Conservation (phyloP, 1,284 basidiomycete species). For the Sparassis latifolia region DNA sequence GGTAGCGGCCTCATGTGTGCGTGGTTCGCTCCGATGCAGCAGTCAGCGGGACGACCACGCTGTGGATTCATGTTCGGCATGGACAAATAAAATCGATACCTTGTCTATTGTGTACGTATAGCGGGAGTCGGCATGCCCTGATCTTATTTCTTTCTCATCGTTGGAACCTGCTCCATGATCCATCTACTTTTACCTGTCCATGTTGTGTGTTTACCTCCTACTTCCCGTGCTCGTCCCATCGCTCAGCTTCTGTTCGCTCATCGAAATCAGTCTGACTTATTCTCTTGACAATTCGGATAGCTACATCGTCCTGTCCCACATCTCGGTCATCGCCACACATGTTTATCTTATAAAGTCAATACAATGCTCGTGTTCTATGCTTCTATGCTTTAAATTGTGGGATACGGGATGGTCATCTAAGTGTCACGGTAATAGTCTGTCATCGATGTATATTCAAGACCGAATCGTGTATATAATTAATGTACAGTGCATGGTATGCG, state of each 20-base stretch:
- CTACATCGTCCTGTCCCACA: conserved; percentile 15
- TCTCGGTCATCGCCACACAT: conserved; percentile 22
- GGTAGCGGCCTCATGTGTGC: neutral
- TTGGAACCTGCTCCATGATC: conserved; percentile 3
- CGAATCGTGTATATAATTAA: too few species aligned
- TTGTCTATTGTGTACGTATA: neutral
- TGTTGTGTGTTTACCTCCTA: conserved; percentile 21
- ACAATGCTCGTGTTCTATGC: conserved; percentile 14
- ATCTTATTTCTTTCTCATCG: neutral
- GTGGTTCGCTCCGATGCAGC: neutral
- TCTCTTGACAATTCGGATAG: conserved; percentile 33
- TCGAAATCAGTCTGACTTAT: conserved; percentile 30
- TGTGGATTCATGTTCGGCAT: conserved; percentile 8
- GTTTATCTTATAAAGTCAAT: conserved; percentile 31
- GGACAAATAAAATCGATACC: conserved; percentile 5
- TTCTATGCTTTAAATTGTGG: neutral
- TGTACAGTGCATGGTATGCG: too few species aligned
- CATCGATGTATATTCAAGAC: too few species aligned
- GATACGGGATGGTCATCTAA: too few species aligned
- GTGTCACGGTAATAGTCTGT: too few species aligned
- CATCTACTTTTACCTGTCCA: conserved; percentile 10
- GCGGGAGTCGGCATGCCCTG: conserved; percentile 2
- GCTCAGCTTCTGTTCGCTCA: conserved; percentile 19
- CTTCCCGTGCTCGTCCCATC: conserved; percentile 16
- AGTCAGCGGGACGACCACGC: conserved; percentile 5